A percentile compares a stretch with the other conserved stretches of the same genome.
These are phyloP conservation scores for Delphinella strobiligena DNA, from an alignment of 2,329 filamentous ascomycete genomes.

Conservation along the genomic window DNA sequence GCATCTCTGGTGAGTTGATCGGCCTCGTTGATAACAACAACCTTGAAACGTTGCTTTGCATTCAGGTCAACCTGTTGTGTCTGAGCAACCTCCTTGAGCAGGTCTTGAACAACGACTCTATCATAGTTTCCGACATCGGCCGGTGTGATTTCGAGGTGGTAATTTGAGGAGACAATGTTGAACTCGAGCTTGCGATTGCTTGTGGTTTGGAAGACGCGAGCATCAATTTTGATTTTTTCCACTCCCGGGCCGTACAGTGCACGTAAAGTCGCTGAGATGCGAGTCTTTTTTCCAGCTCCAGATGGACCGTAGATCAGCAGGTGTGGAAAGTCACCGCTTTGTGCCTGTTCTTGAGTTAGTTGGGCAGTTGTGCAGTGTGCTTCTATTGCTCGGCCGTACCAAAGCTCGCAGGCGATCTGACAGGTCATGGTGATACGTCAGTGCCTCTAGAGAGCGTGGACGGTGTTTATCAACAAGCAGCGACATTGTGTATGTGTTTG, in stretches of 20 bases:
- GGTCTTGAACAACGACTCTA: slow-evolving; percentile 85
- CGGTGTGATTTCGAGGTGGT: slow-evolving; percentile 96
- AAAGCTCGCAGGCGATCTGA: slow-evolving; percentile 78
- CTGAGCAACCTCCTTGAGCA: slow-evolving; percentile 95
- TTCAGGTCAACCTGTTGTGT: slow-evolving; percentile 95
- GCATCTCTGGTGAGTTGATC: slow-evolving; percentile 90
- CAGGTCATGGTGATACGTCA: slow-evolving; percentile 81
- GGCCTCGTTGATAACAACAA: slow-evolving; percentile 98
- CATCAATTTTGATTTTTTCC: slow-evolving; percentile 99
- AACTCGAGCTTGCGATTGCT: slow-evolving; percentile 97
- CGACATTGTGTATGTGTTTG: slow-evolving; percentile 36
- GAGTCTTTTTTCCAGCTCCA: slow-evolving; percentile 93
- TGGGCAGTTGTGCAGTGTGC: neutral
- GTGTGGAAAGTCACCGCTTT: slow-evolving; percentile 95
- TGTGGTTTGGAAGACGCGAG: slow-evolving; percentile 88
- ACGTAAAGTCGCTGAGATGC: slow-evolving; percentile 88
- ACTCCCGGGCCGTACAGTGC: slow-evolving; percentile 91
- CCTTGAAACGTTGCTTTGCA: slow-evolving; percentile 89
- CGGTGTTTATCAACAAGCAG: slow-evolving; percentile 54
- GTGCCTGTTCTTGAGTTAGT: slow-evolving; percentile 47
- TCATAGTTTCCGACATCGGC: slow-evolving; percentile 96
- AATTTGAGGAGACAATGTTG: slow-evolving; percentile 94
- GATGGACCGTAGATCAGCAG: slow-evolving; percentile 94
- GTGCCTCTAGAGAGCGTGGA: slow-evolving; percentile 60
- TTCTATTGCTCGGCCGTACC: slow-evolving; percentile 36